Base-by-base conservation (phyloP, 1,139 yeast species). In the Suhomyces bolitotheri region DNA sequence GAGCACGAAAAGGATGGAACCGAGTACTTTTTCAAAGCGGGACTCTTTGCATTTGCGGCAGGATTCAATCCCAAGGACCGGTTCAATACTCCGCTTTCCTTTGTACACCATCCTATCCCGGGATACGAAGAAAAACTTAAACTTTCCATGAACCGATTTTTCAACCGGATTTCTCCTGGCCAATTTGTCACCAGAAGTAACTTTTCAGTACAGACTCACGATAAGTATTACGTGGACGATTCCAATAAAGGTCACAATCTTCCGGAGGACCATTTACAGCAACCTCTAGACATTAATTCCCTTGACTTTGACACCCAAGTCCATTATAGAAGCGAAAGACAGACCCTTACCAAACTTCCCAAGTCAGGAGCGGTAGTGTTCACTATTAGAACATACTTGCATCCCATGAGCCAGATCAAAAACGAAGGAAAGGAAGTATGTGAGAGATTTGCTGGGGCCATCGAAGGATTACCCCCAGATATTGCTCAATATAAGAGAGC, bases 11-110 rank as follows among this genome's bases (percentile, higher is more conserved):
- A 66, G 10, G 72, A 71, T 27, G 71, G 72, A 1, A 65, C 68
- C 8, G 86, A 83, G 55, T 83, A 82, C 54, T 69, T 70, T 39
- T 68, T 82, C 50, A 73, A 82, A 42, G 84, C 77, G 1, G 87
- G 86, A 0, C 64, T 78, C 0, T 75, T 82, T 51, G 80, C 80
- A 3, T 83, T 82, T 60, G 89, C 94, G 0, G 81, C 85, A 3
- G 94, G 92, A 0, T 85, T 85, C 54, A 74, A 80, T 45, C 92
- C 90, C 2, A 50, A 55, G 6, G 70, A 64, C 25, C 71, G 82
- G 39, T 69, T 82, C 50, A 67, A 77, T 42, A 65, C 56, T 31
- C 82, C 82, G 2, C 53, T 80, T 35, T 68, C 82, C 1, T 53
- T 55, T 21, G 71, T 81, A 28, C 88, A 82, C 47, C 71, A 61